Evolutionary conservation across 2,329 filamentous ascomycete species (phyloP).

Genomic region (Apiospora malaysiana): DNA sequence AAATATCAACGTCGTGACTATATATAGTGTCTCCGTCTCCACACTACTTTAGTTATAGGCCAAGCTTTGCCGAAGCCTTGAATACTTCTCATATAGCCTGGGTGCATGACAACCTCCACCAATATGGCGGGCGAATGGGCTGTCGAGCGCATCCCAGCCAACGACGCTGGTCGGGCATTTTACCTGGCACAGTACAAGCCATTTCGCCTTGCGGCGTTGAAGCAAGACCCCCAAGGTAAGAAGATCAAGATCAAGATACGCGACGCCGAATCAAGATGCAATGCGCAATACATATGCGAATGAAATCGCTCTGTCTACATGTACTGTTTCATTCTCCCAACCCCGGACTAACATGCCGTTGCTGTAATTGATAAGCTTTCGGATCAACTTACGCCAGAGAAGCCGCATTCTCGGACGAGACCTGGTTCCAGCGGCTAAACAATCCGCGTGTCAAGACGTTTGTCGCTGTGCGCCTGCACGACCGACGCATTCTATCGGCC

Average conservation of each 20-base stretch:
- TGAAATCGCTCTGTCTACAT: neutral
- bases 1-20: neutral
- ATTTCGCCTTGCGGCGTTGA: constrained; percentile 37
- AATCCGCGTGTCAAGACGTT: constrained; percentile 44
- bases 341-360: neutral
- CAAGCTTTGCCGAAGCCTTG: neutral
- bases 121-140: constrained; percentile 28
- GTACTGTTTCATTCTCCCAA: neutral
- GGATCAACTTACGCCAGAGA: constrained; percentile 46
- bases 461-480: constrained; percentile 34
- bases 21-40: neutral
- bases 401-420: constrained; percentile 40
- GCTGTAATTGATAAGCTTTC: constrained; percentile 38
- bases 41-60: neutral
- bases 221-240: constrained; percentile 29
- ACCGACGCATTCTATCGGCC: constrained; percentile 25
- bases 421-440: constrained; percentile 43
- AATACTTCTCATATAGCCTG: neutral
- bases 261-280: neutral
- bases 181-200: constrained; percentile 38
- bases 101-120: neutral
- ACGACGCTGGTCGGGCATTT: constrained; percentile 36
- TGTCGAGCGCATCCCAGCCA: constrained; percentile 31
- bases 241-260: constrained; percentile 30
- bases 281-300: neutral